Evolutionary conservation across 2,329 filamentous ascomycete species (phyloP).

Genomic region (Beauveria asiatica): DNA sequence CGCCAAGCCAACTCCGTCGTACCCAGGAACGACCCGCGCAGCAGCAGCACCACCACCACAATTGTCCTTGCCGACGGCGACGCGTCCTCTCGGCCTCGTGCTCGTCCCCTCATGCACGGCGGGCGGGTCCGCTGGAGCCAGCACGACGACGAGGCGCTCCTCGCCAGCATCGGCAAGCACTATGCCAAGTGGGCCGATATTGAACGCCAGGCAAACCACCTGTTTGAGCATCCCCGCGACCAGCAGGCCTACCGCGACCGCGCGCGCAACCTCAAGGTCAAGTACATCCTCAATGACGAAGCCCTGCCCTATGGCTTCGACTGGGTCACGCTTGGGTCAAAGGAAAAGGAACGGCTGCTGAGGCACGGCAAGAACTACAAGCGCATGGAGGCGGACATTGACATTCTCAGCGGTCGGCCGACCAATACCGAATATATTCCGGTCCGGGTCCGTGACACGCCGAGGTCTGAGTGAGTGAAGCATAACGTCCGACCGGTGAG

Average conservation of each 20-base stretch:
- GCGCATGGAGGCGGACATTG: not conserved
- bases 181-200: slow-evolving; percentile 25
- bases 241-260: slow-evolving; percentile 51
- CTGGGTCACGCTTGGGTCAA: slow-evolving; percentile 38
- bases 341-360: slow-evolving; percentile 36
- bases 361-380: slow-evolving; percentile 38
- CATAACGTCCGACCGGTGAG: too few species aligned
- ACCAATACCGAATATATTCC: not conserved
- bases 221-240: slow-evolving; percentile 36
- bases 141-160: slow-evolving; percentile 32
- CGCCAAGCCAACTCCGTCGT: too few species aligned
- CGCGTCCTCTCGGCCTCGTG: not conserved
- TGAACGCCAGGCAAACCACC: slow-evolving; percentile 17
- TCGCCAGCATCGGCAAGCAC: slow-evolving; percentile 30
- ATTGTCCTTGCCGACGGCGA: too few species aligned
- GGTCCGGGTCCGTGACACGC: too few species aligned
- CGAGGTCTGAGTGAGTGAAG: too few species aligned
- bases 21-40: not conserved
- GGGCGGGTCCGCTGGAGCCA: slow-evolving; percentile 33
- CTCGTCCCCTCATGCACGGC: not conserved
- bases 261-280: slow-evolving; percentile 48
- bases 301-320: slow-evolving; percentile 42
- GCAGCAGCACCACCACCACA: not conserved
- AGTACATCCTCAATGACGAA: slow-evolving; percentile 37
- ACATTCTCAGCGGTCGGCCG: not conserved